These are phyloP conservation scores for Termitomyces sp. DNA, from an alignment of 768 basidiomycete genomes.

Conservation along the genomic window DNA sequence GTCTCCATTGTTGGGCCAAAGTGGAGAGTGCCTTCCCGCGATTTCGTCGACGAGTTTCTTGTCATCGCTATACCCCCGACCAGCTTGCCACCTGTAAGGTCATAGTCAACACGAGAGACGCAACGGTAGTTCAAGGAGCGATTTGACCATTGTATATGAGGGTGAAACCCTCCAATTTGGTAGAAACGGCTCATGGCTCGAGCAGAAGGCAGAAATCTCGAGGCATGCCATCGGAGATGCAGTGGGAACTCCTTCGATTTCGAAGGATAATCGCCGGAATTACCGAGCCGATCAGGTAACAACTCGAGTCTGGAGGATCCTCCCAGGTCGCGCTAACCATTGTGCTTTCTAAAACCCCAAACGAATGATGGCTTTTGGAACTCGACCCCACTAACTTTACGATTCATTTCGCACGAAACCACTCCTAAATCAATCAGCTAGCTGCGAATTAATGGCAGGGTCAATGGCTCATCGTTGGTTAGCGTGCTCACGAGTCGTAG, in stretches of 20 bases:
- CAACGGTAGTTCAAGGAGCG: not conserved
- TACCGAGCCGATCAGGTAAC: not conserved
- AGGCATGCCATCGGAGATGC: not conserved
- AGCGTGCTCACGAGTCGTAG: not conserved
- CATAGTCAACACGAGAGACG: not conserved
- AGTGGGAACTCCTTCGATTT: not conserved
- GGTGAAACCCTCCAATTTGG: constrained; percentile 23
- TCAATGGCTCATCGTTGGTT: not conserved
- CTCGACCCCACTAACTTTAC: not conserved
- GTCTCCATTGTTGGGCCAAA: constrained; percentile 19
- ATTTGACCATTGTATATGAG: constrained; percentile 22
- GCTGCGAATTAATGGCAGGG: not conserved
- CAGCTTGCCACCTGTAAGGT: not conserved
- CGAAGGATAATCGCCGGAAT: not conserved
- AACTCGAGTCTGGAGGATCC: no score
- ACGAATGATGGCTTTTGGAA: not conserved
- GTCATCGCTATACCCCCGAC: constrained; percentile 26
- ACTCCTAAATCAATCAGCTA: not conserved
- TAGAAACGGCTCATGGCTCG: constrained; percentile 17
- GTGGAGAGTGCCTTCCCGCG: constrained; percentile 21
- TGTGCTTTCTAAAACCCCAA: not conserved
- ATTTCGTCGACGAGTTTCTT: constrained; percentile 29
- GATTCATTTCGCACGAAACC: not conserved
- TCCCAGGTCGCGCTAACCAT: not conserved
- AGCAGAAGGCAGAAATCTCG: not conserved